Evolutionary conservation across 1,139 yeast genomes (phyloP).

Genomic region (Geotrichum reessii): DNA sequence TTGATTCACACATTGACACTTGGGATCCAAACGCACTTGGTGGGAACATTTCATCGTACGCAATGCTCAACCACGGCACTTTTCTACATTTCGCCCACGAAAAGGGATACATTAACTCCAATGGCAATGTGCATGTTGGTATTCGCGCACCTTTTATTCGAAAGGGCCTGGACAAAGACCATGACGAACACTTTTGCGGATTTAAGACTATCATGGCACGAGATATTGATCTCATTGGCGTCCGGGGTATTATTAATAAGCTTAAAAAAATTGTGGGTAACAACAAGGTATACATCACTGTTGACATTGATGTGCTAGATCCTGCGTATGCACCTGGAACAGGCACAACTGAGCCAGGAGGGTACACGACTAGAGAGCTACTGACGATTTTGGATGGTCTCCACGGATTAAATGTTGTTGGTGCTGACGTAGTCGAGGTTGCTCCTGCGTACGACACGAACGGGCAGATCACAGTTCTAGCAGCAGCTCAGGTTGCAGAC

Average conservation of each 20-base stretch:
- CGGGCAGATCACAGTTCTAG: conserved; percentile 66
- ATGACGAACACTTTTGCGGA: conserved; percentile 58
- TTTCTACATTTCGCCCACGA: conserved; percentile 59
- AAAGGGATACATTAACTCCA: conserved; percentile 51
- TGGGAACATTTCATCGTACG: conserved; percentile 42
- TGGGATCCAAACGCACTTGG: conserved; percentile 70
- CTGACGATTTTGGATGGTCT: conserved; percentile 54
- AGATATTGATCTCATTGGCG: conserved; percentile 52
- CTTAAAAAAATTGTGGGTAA: conserved; percentile 51
- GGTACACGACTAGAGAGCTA: conserved; percentile 69
- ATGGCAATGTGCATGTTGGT: conserved; percentile 61
- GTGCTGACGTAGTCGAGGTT: conserved; percentile 77
- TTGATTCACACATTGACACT: conserved; percentile 71
- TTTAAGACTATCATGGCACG: conserved; percentile 61
- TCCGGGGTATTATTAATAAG: conserved; percentile 47
- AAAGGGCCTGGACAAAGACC: conserved; percentile 45
- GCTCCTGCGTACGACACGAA: conserved; percentile 59
- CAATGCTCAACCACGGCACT: conserved; percentile 64
- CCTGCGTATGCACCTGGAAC: conserved; percentile 81
- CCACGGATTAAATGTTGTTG: conserved; percentile 57
- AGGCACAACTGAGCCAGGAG: conserved; percentile 80
- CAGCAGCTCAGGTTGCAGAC: conserved; percentile 65
- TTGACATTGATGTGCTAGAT: conserved; percentile 73
- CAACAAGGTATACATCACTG: conserved; percentile 62
- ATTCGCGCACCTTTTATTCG: conserved; percentile 49